These are phyloP conservation scores for Flagelloscypha sp. DNA, from an alignment of 768 basidiomycete species.

Conservation along the genomic window DNA sequence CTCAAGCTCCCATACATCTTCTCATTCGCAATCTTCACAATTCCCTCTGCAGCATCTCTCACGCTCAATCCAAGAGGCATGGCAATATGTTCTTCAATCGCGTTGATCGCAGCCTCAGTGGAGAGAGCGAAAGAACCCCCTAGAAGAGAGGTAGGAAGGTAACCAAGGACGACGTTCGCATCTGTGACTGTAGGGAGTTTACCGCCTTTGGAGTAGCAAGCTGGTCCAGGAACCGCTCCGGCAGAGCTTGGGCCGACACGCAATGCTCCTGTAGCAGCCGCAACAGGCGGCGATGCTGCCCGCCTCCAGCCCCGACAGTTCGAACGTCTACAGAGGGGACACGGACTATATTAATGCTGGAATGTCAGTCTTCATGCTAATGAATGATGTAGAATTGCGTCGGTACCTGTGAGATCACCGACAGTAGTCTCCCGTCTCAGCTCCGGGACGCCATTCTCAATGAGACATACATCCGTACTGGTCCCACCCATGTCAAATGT, in stretches of 20 bases:
- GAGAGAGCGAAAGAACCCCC: constrained; percentile 21
- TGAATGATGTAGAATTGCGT: too few species aligned
- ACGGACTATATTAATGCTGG: constrained; percentile 10
- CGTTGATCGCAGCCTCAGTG: constrained; percentile 15
- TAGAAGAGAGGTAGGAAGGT: constrained; percentile 19
- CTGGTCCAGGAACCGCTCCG: constrained; percentile 23
- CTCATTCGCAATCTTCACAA: constrained; percentile 19
- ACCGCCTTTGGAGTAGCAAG: constrained; percentile 22
- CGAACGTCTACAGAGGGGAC: constrained; percentile 21
- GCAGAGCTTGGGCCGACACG: constrained; percentile 23
- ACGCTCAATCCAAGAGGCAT: constrained; percentile 16
- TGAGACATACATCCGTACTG: constrained; percentile 21
- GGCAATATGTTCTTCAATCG: constrained; percentile 16
- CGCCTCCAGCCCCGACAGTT: constrained; percentile 15
- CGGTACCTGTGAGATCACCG: constrained; percentile 18
- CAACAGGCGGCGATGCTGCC: constrained; percentile 13
- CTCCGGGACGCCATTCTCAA: constrained; percentile 19
- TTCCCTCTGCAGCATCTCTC: constrained; percentile 21
- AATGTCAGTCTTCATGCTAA: too few species aligned
- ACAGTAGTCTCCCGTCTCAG: constrained; percentile 20
- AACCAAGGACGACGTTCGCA: constrained; percentile 21
- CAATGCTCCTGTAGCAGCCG: constrained; percentile 19
- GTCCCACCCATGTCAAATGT: constrained; percentile 23
- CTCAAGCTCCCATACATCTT: constrained; percentile 23
- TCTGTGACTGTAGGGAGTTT: constrained; percentile 21